Evolutionary conservation across 495 filamentous ascomycete genomes (phyloP), one percentile per base, ranked within the genome.

Genomic region (Lophiotrema nucula): DNA sequence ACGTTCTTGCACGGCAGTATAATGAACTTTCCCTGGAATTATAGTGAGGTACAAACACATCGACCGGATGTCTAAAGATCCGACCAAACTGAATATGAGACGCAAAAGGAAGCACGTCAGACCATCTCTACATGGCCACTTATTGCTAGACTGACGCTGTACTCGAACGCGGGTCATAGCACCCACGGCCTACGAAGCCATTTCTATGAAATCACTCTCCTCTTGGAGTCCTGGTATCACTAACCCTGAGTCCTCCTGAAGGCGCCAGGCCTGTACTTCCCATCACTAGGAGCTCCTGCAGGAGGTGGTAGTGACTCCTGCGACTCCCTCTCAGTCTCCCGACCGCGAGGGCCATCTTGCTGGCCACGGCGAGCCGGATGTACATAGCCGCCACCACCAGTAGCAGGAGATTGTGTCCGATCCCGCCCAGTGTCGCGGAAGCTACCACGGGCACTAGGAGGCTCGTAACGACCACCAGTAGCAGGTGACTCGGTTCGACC

Each of bases 181-280:
- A n/a, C n/a, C n/a, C n/a, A n/a, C n/a, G n/a, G n/a, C n/a, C n/a
- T n/a, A n/a, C n/a, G n/a, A n/a, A n/a, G n/a, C n/a, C n/a, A n/a
- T n/a, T n/a, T n/a, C n/a, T n/a, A n/a, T n/a, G n/a, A n/a, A n/a
- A n/a, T n/a, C n/a, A n/a, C n/a, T n/a, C n/a, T n/a, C n/a, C n/a
- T n/a, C n/a, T n/a, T n/a, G n/a, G n/a, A n/a, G n/a, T n/a, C n/a
- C n/a, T n/a, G n/a, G n/a, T n/a, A n/a, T n/a, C n/a, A 47, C 42
- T 60, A 22, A 43, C 58, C 58, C 15, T 55, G 21, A 12, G 38
- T 21, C 41, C 46, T 62, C 19, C 47, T 53, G 38, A 69, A 69
- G 21, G 55, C 55, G 24, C 67, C 67, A 8, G 67, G 67, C 43
- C 67, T 54, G 39, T 69, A 69, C 60, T 69, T 69, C n/a, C 67